phyloP scores from a whole-genome alignment of 768 basidiomycete genomes.

The Pisolithus tinctorius region DNA sequence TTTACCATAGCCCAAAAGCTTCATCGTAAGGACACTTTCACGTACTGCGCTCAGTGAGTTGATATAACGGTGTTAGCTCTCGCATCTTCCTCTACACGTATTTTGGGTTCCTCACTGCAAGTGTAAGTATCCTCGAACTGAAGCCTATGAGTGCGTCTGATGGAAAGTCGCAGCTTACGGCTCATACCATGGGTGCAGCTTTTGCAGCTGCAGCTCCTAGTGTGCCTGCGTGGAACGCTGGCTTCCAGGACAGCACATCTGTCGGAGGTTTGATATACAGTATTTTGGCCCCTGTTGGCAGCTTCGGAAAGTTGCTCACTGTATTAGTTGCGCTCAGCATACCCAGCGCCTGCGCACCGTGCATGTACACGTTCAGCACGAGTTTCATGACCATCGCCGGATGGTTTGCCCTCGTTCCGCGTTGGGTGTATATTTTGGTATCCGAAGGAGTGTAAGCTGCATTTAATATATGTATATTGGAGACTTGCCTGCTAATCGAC shows the following conservation, averaged over 20 bases:
- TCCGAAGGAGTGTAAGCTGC: conserved; percentile 37
- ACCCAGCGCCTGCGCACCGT: conserved; percentile 50
- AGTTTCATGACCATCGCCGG: conserved; percentile 35
- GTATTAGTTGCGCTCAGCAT: conserved; percentile 48
- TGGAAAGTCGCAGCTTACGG: conserved; percentile 24
- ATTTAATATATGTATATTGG: not conserved
- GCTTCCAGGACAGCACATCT: conserved; percentile 35
- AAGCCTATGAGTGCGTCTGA: not conserved
- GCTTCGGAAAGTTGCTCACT: conserved; percentile 42
- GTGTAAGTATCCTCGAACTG: conserved; percentile 23
- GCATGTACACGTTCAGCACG: conserved; percentile 50
- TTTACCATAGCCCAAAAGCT: conserved; percentile 45
- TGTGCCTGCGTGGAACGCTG: conserved; percentile 34
- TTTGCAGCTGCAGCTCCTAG: conserved; percentile 36
- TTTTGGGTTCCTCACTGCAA: conserved; percentile 36
- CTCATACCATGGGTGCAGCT: conserved; percentile 39
- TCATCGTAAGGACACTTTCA: conserved; percentile 41
- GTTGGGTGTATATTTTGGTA: conserved; percentile 41
- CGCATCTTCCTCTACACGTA: conserved; percentile 42
- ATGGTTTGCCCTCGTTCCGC: conserved; percentile 32
- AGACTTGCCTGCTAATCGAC: not conserved
- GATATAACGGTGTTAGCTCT: conserved; percentile 16
- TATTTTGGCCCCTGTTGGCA: conserved; percentile 32
- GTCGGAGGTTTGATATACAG: conserved; percentile 39
- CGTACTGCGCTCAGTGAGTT: not conserved